Evolutionary conservation across 2,329 filamentous ascomycete genomes (phyloP).

Genomic region (Kalaharituber pfeilii): DNA sequence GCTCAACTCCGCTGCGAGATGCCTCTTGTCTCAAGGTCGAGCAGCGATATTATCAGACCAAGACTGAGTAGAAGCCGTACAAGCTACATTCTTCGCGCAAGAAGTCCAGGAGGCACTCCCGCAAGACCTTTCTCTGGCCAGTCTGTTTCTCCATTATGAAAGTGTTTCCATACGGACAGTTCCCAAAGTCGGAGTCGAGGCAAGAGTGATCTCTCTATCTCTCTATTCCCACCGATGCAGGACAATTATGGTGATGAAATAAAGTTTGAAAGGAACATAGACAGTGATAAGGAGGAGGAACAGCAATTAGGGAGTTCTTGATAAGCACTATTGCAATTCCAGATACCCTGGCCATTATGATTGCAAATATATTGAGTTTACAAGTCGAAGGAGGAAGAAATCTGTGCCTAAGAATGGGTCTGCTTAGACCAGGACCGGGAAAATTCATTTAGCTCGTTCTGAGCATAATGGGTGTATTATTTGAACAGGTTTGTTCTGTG

Average conservation of each 20-base stretch:
- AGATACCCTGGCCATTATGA: constrained; percentile 13
- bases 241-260: neutral
- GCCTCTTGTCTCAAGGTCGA: no score
- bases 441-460: neutral
- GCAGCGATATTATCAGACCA: no score
- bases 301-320: constrained; percentile 11
- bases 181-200: no score
- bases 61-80: no score
- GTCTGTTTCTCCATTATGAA: no score
- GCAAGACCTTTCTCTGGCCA: no score
- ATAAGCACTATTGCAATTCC: constrained; percentile 12
- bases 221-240: no score
- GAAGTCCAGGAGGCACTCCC: no score
- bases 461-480: neutral
- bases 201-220: no score
- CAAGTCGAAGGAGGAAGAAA: constrained; percentile 9
- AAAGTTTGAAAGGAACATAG: neutral
- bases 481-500: neutral
- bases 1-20: no score
- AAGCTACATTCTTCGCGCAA: no score
- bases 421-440: neutral
- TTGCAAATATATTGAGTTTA: constrained; percentile 12
- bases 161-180: no score
- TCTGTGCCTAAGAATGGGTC: constrained; percentile 4
- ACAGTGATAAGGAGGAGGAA: constrained; percentile 10